Base-by-base conservation (phyloP, 371 early-diverging fungal species). In the Mortierella sp. region DNA sequence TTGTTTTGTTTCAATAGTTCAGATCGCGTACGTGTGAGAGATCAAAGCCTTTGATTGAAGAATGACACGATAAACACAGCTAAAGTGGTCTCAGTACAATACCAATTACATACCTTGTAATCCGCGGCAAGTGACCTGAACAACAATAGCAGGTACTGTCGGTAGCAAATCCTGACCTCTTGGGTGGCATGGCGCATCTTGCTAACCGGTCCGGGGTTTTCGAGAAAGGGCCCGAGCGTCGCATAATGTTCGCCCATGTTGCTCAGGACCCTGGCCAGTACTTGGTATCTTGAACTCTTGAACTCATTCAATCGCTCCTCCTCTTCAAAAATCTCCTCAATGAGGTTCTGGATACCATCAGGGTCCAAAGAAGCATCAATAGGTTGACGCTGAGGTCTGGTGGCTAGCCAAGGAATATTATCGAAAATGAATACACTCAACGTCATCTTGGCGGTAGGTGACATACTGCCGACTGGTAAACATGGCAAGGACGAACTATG, bases 241-340 rank as follows among this genome's bases (percentile, higher is more conserved):
- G 71, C 51, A 35, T 81, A 83, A 48, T 83, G 78, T 16, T 87
- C 81, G n/a, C 82, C 82, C 41, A 85, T 82, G 56, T 85, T 85
- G 21, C 79, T 73, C 21, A 85, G 58, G 21, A 77, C 82, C 38
- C 77, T 81, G 38, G 58, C 77, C 46, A 85, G 18, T 24, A 85
- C 1, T 18, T 85, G 76, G 32, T 70, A 49, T 38, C 86, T 75
- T 18, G 76, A 43, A 12, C 75, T 75, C 46, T 78, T 85, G 63
- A 85, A 79, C 73, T 82, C 76, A 8, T 75, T 75, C 6, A 71
- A 7, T 29, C 78, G 49, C n/a, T 54, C 55, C n/a, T 41, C 56
- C 4, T 81, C 79, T 32, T 65, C 35, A 32, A 6, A 14, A 35
- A 63, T 8, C 63, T 63, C 16, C 16, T 12, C 63, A 12, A 63